These are phyloP conservation scores for Daldinia loculata DNA, from an alignment of 495 filamentous ascomycete species.

Conservation along the genomic window DNA sequence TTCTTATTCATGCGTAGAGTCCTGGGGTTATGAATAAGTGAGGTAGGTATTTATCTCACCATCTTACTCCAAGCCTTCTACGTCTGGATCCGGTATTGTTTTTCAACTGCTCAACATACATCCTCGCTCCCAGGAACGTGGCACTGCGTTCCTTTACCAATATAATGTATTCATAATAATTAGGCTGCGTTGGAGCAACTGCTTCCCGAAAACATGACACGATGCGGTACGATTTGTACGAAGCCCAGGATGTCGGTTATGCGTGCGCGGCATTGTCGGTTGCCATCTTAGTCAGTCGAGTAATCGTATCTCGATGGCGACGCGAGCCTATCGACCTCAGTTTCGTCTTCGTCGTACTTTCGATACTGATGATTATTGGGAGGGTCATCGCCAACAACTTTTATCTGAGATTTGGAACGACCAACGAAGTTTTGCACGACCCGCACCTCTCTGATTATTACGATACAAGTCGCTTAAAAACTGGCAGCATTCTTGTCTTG, in stretches of 20 bases:
- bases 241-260: slow-evolving; percentile 36
- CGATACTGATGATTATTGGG: slow-evolving; percentile 34
- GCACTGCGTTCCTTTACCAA: not conserved
- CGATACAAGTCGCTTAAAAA: slow-evolving; percentile 21
- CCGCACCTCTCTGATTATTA: slow-evolving; percentile 5
- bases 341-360: slow-evolving; percentile 37
- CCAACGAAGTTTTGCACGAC: slow-evolving; percentile 36
- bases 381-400: slow-evolving; percentile 32
- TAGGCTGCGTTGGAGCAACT: slow-evolving; percentile 3
- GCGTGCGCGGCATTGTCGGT: slow-evolving; percentile 32
- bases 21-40: slow-evolving; percentile 4
- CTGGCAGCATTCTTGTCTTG: slow-evolving; percentile 39
- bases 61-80: not conserved
- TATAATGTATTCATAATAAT: slow-evolving; percentile 13
- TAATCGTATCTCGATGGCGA: slow-evolving; percentile 39
- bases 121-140: not conserved
- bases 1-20: slow-evolving; percentile 27
- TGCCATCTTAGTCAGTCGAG: slow-evolving; percentile 29
- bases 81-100: not conserved
- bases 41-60: slow-evolving; percentile 11
- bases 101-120: not conserved
- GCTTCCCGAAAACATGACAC: slow-evolving; percentile 5
- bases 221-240: slow-evolving; percentile 27
- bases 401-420: slow-evolving; percentile 37
- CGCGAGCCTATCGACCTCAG: slow-evolving; percentile 38